Percentiles rank a stretch among this genome's conserved stretches.
phyloP scores from a whole-genome alignment of 2,329 filamentous ascomycete species.

The Seiridium cupressi region DNA sequence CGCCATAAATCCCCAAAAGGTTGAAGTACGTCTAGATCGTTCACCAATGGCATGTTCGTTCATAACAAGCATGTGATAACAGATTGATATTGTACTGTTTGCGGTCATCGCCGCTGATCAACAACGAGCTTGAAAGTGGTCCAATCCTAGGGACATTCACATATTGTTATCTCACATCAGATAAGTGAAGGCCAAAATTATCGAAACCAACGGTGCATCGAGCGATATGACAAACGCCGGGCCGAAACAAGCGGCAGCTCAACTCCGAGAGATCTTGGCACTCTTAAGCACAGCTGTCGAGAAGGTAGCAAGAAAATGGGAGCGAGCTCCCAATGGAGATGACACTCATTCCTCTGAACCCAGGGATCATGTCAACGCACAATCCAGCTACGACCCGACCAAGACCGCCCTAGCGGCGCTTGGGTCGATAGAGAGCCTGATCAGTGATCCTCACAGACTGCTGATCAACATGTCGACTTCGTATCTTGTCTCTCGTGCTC shows the following conservation, averaged over 20 bases:
- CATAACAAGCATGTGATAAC: too few species aligned
- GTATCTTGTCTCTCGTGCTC: constrained; percentile 16
- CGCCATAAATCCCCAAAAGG: too few species aligned
- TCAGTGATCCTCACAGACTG: constrained; percentile 14
- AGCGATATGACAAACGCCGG: background rate
- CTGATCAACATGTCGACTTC: constrained; percentile 16
- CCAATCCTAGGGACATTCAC: too few species aligned
- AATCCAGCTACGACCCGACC: background rate
- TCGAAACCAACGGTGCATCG: too few species aligned
- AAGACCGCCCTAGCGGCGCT: constrained; percentile 9
- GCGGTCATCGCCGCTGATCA: too few species aligned
- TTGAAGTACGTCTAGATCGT: too few species aligned
- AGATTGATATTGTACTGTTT: too few species aligned
- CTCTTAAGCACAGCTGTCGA: background rate
- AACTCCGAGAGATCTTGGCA: background rate
- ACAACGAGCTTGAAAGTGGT: too few species aligned
- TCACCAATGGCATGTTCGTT: too few species aligned
- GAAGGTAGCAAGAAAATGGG: background rate
- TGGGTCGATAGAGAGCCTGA: constrained; percentile 18
- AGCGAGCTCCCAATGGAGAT: background rate
- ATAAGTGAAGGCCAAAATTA: too few species aligned
- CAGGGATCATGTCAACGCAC: background rate
- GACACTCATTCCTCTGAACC: background rate
- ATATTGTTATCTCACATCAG: too few species aligned
- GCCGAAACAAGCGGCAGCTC: background rate